Evolutionary conservation across 352 stramenopile species (phyloP), one percentile per base, ranked within the genome.

Genomic region (Phytophthora cactorum): DNA sequence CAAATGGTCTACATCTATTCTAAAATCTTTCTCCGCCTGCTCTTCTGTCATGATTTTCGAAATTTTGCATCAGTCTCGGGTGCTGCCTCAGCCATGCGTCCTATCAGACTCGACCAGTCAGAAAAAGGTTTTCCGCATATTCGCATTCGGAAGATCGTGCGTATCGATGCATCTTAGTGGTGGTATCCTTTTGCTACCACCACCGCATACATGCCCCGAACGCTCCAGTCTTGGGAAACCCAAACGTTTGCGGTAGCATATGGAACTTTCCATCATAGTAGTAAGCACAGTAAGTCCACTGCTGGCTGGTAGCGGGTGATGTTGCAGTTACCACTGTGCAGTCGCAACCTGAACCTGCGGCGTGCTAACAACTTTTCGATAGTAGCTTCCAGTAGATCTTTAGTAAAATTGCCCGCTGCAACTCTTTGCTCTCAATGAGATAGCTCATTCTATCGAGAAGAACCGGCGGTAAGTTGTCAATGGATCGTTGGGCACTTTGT

Each of bases 201-300:
- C 43, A 49, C 7, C 6, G 11, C 17, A 14, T 27, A 15, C n/a
- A 28, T 12, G 43, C 15, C 6, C 43, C 43, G n/a, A 29, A 49
- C 2, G 43, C 43, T 22, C n/a, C 43, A 28, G 17, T 28, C n/a
- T 49, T 49, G 2, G 43, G 17, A 49, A 49, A 28, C 5, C 12
- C n/a, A 49, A 49, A 49, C 43, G 43, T 12, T 49, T 49, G 28
- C 2, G 17, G 43, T 3, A 45, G 43, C 43, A 49, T 49, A 17
- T 49, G 43, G n/a, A 49, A 49, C 43, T 49, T 49, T 1, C 43
- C 43, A 1, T 49, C 43, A 12, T 49, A 49, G 15, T 49, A 49
- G 7, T 29, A 7, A 29, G 43, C 43, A 4, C 6, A 12, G 2
- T 7, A 8, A 5, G 15, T 45, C 4, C n/a, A 11, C 14, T 49